Percentiles rank a stretch among this genome's conserved stretches.
Evolutionary conservation across 805 yeast genomes (phyloP).

Genomic region (Myxozyma neglecta): DNA sequence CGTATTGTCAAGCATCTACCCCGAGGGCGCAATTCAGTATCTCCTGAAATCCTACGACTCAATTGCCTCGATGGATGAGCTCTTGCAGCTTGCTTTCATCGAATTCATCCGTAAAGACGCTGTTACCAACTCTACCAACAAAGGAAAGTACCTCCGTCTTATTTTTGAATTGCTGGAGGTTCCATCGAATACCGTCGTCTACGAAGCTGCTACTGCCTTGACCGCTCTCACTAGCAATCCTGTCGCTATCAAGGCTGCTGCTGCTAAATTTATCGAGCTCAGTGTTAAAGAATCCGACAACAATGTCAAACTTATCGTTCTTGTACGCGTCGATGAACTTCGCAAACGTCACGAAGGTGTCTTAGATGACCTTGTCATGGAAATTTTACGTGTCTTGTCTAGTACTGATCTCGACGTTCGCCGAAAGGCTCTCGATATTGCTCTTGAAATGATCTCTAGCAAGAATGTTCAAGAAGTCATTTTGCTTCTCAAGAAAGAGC

Average conservation of each 20-base stretch:
- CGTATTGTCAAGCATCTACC: constrained; percentile 75
- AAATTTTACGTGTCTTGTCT: constrained; percentile 79
- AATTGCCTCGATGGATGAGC: constrained; percentile 70
- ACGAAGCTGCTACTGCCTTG: constrained; percentile 87
- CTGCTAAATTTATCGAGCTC: constrained; percentile 79
- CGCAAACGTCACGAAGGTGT: constrained; percentile 75
- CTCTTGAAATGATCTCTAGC: constrained; percentile 75
- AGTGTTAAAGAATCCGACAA: constrained; percentile 93
- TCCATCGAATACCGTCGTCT: constrained; percentile 69
- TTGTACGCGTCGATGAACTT: constrained; percentile 79
- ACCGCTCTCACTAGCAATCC: constrained; percentile 60
- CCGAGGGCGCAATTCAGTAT: constrained; percentile 80
- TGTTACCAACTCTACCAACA: constrained; percentile 58
- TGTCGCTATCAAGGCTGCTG: constrained; percentile 71
- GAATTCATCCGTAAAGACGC: constrained; percentile 90
- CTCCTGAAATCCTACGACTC: constrained; percentile 66
- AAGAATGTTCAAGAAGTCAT: constrained; percentile 94
- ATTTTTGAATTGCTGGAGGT: constrained; percentile 71
- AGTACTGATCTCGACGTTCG: constrained; percentile 91
- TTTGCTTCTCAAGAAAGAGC: constrained; percentile 86
- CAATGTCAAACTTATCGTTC: constrained; percentile 87
- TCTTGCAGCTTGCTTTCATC: constrained; percentile 83
- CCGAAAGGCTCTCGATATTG: constrained; percentile 77
- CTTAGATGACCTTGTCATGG: constrained; percentile 79
- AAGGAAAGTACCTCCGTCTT: constrained; percentile 68